These are phyloP conservation scores for Beta lomatogona DNA, from an alignment of 179 eudicot species.

Conservation along the genomic window DNA sequence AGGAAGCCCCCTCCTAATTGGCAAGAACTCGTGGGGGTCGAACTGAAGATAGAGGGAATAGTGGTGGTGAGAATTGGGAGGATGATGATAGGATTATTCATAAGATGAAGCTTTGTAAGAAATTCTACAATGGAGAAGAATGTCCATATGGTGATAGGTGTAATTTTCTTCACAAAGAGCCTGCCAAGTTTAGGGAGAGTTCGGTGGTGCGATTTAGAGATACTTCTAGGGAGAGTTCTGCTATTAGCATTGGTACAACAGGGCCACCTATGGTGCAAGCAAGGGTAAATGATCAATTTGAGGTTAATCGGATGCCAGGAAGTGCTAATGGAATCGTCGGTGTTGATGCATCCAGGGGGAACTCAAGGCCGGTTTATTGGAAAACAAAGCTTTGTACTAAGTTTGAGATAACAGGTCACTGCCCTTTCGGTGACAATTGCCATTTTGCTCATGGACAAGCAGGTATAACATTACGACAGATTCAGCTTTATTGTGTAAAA, in stretches of 20 bases:
- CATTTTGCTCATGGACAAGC: conserved; percentile 75
- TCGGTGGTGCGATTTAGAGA: conserved; percentile 42
- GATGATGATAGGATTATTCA: conserved; percentile 69
- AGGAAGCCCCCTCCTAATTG: conserved; percentile 88
- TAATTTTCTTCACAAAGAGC: conserved; percentile 76
- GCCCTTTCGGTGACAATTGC: conserved; percentile 69
- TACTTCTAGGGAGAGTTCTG: conserved; percentile 55
- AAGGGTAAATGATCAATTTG: conserved; percentile 43
- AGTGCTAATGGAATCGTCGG: conserved; percentile 2
- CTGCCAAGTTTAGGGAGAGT: conserved; percentile 49
- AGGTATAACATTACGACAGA: conserved; percentile 43
- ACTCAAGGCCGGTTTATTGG: conserved; percentile 52
- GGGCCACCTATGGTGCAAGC: conserved; percentile 38
- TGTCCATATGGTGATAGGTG: conserved; percentile 92
- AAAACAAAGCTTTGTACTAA: conserved; percentile 64
- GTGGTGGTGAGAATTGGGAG: conserved; percentile 48
- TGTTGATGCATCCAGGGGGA: conserved; percentile 37
- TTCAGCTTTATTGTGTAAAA: too few species aligned
- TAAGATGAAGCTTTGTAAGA: conserved; percentile 79
- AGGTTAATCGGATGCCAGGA: conserved; percentile 22
- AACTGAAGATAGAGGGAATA: conserved; percentile 46
- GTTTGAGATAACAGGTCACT: conserved; percentile 69
- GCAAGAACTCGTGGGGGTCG: conserved; percentile 64
- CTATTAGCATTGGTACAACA: conserved; percentile 58
- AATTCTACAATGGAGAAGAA: conserved; percentile 79